Conservation (phyloP, 2,329 filamentous ascomycete species). For the Verticillium longisporum region DNA sequence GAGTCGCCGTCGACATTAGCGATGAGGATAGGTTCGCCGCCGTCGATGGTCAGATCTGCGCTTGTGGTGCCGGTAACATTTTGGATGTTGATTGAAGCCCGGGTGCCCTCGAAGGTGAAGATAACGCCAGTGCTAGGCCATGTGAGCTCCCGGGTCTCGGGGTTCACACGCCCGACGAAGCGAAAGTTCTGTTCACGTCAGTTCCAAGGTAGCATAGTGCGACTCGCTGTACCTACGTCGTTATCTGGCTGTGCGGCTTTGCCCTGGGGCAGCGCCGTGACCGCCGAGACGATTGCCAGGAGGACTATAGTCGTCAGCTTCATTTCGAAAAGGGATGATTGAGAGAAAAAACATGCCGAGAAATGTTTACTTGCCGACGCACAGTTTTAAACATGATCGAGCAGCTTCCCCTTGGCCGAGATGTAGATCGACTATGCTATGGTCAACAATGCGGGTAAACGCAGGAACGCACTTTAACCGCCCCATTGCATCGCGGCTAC, state of each 20-base stretch:
- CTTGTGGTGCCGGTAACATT: constrained; percentile 23
- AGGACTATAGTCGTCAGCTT: neutral
- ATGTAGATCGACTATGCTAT: neutral
- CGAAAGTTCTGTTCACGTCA: constrained; percentile 2
- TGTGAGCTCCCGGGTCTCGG: constrained; percentile 32
- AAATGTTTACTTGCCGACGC: neutral
- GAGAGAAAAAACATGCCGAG: neutral
- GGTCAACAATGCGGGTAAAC: neutral
- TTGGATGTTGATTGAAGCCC: constrained; percentile 25
- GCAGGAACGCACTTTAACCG: neutral
- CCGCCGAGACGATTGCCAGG: neutral
- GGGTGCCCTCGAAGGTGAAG: constrained; percentile 31
- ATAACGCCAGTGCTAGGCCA: constrained; percentile 35
- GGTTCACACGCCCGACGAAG: constrained; percentile 33
- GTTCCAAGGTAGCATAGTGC: neutral
- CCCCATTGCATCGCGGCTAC: neutral
- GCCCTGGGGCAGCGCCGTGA: neutral
- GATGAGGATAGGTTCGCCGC: constrained; percentile 18
- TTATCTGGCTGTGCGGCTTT: neutral
- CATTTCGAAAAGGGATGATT: neutral
- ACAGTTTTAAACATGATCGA: neutral
- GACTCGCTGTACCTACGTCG: neutral
- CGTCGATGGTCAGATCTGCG: constrained; percentile 25
- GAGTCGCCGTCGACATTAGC: constrained; percentile 18
- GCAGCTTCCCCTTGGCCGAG: neutral